phyloP scores from a whole-genome alignment of 257 asterid genomes.

The Nicotiana attenuata region DNA sequence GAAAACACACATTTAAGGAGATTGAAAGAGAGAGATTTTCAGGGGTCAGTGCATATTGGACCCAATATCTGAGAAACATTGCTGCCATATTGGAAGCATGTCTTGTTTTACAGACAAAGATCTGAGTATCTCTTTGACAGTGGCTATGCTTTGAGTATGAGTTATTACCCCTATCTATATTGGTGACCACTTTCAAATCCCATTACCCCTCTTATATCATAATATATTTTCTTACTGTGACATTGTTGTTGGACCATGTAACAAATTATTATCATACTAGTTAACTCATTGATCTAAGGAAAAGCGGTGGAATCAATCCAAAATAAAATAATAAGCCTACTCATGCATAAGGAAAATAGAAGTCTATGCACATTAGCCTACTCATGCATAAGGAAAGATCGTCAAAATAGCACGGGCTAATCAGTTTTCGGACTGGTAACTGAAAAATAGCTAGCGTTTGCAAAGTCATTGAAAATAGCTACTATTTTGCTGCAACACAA shows the following conservation, averaged over 20 bases:
- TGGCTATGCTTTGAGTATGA: neutral
- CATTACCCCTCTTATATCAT: neutral
- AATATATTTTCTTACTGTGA: neutral
- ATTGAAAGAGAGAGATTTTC: neutral
- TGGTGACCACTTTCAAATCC: neutral
- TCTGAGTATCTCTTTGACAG: conserved; percentile 15
- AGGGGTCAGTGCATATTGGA: neutral
- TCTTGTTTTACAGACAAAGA: conserved; percentile 18
- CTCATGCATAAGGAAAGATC: too few relatives aligned
- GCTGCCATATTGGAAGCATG: conserved; percentile 23
- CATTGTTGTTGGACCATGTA: neutral
- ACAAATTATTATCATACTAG: neutral
- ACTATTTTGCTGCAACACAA: too few relatives aligned
- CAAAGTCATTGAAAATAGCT: too few relatives aligned
- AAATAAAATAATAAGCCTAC: too few relatives aligned
- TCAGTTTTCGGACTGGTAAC: too few relatives aligned
- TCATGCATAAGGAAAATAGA: too few relatives aligned
- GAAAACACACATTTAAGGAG: neutral
- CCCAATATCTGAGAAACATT: conserved; percentile 11
- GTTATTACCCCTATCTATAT: neutral
- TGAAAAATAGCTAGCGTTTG: too few relatives aligned
- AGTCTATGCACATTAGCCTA: too few relatives aligned
- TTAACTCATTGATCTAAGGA: too few relatives aligned
- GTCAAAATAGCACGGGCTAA: too few relatives aligned
- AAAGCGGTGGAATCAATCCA: too few relatives aligned